phyloP scores from a whole-genome alignment of 345 rosid genomes.

The Dipteronia sinensis region DNA sequence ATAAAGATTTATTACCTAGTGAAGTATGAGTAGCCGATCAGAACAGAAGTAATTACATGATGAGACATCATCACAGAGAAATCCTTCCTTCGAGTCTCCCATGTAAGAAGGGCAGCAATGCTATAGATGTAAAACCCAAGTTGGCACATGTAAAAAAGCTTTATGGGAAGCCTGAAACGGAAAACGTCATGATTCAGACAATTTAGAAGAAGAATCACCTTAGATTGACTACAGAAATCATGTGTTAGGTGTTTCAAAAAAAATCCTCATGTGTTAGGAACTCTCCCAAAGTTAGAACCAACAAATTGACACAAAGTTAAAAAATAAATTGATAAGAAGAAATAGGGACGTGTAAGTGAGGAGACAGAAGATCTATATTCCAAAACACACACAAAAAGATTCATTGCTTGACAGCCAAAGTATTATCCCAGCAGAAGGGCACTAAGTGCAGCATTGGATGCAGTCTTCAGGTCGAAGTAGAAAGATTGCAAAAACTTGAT shows the following conservation, averaged over 20 bases:
- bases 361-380: background rate
- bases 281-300: background rate
- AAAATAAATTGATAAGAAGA: background rate
- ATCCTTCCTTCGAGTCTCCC: constrained; percentile 99
- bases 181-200: constrained; percentile 20
- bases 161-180: constrained; percentile 59
- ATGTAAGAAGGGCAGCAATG: constrained; percentile 78
- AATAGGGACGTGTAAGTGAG: background rate
- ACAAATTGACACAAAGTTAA: background rate
- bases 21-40: constrained; percentile 78
- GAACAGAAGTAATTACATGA: constrained; percentile 83
- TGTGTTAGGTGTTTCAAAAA: no score
- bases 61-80: constrained; percentile 98
- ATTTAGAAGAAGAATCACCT: background rate
- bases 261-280: background rate
- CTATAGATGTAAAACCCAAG: constrained; percentile 86
- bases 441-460: background rate
- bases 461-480: background rate
- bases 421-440: background rate
- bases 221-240: background rate
- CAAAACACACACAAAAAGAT: background rate
- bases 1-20: constrained; percentile 51
- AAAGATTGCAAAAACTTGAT: background rate
- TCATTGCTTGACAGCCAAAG: background rate
- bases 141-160: constrained; percentile 88